Conservation (phyloP, 2,329 filamentous ascomycete genomes). For the Nothomitra cinnamomea region DNA sequence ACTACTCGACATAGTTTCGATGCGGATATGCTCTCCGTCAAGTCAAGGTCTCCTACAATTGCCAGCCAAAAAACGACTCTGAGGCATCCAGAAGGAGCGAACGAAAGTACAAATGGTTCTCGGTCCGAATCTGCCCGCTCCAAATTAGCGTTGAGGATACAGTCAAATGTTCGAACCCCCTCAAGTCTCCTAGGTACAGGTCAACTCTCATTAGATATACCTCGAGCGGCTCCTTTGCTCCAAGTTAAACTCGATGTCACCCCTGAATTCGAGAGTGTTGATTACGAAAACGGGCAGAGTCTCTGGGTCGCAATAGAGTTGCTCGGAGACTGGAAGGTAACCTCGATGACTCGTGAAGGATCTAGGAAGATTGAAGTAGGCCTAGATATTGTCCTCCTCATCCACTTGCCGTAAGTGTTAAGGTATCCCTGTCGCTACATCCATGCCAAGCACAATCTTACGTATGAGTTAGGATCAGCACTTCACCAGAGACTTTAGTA, state of each 20-base stretch:
- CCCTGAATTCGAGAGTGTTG: not conserved
- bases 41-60: not conserved
- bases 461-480: not conserved
- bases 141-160: not conserved
- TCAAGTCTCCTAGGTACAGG: not conserved
- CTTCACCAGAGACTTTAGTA: not conserved
- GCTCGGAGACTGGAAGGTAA: not conserved
- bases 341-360: not conserved
- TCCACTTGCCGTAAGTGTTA: not conserved
- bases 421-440: not conserved
- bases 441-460: not conserved
- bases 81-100: not conserved
- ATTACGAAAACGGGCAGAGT: not conserved
- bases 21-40: not conserved
- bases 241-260: not conserved
- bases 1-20: not conserved
- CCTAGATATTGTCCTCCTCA: not conserved
- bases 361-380: not conserved
- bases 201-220: not conserved
- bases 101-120: not conserved
- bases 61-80: not conserved
- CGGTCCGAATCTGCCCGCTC: not conserved
- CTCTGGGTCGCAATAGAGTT: constrained; percentile 1
- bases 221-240: not conserved
- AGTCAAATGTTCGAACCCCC: no score